Conservation (phyloP, 2,329 filamentous ascomycete genomes). For the Drechslerella dactyloides region DNA sequence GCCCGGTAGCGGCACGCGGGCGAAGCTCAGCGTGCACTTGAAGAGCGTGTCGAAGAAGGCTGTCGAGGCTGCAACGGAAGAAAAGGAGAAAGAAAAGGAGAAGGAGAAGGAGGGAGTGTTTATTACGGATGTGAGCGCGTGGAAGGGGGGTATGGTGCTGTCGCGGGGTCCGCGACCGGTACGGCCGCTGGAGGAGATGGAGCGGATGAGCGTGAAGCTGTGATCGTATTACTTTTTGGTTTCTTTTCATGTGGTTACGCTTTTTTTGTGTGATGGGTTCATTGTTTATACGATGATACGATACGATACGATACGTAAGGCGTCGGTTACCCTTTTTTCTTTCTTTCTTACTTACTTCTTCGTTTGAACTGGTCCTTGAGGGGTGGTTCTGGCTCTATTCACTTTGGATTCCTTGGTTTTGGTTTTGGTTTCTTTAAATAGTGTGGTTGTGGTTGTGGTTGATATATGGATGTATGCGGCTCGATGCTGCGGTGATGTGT, state of each 20-base stretch:
- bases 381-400: neutral
- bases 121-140: conserved; percentile 79
- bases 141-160: conserved; percentile 76
- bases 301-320: conserved; percentile 11
- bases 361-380: neutral
- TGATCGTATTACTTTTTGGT: conserved; percentile 57
- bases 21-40: conserved; percentile 86
- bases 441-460: too few species aligned
- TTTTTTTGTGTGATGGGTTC: too few species aligned
- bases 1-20: conserved; percentile 73
- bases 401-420: neutral
- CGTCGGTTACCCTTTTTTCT: conserved; percentile 6
- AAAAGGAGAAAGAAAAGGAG: neutral
- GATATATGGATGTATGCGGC: too few species aligned
- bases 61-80: conserved; percentile 57
- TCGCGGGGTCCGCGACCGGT: conserved; percentile 75
- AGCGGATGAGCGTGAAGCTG: conserved; percentile 83
- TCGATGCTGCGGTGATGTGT: too few species aligned
- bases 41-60: conserved; percentile 59
- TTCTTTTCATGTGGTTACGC: too few species aligned
- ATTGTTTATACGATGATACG: neutral
- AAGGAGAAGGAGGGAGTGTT: conserved; percentile 36
- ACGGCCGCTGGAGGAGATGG: conserved; percentile 79
- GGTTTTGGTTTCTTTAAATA: too few species aligned
- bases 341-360: neutral